Evolutionary conservation across 176 grass and related monocot genomes (phyloP), one percentile per base, ranked within the genome.

Genomic region (Cocos nucifera): DNA sequence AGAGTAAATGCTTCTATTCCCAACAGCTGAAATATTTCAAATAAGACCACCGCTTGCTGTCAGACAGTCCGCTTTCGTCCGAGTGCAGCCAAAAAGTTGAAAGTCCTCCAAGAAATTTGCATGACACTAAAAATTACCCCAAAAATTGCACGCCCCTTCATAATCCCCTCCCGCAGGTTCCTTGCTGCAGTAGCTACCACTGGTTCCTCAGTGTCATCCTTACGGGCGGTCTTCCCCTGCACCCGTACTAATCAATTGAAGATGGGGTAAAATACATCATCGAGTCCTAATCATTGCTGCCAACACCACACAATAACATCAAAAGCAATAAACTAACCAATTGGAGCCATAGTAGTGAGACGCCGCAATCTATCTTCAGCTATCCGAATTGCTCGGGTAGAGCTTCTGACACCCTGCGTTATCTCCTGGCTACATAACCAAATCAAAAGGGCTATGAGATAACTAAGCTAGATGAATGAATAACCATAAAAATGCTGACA

Each of bases 391-490:
- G 77, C 63, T 63, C 62, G 71, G 49, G 80, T 83, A 7, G 85
- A 85, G 71, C 58, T 73, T 77, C 29, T 85, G 9, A 89, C 73
- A 32, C 79, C 69, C 59, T 80, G 79, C 49, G 49, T 80, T 58
- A 95, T 49, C 64, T 89, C 76, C 82, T 86, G 78, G 25, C 89
- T 95, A 76, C 27, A 64, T 24, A 25, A 78, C 14, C 17, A 72
- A 17, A 88, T 77, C 48, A 17, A 44, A 14, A 14, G 35, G 7
- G 35, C 35, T 14, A 44, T 44, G 10, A 14, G 35, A 44, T 44
- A 44, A 44, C 10, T 14, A 44, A 44, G 35, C 35, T 2, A 14
- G 9, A 44, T 44, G 8, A 8, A 44, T 44, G 35, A 44, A 44
- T 12, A 44, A 44, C 10, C 14, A 44, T 44, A 44, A 44, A 9